Evolutionary conservation across 352 stramenopile species (phyloP).

Genomic region (Phytophthora brassicae): DNA sequence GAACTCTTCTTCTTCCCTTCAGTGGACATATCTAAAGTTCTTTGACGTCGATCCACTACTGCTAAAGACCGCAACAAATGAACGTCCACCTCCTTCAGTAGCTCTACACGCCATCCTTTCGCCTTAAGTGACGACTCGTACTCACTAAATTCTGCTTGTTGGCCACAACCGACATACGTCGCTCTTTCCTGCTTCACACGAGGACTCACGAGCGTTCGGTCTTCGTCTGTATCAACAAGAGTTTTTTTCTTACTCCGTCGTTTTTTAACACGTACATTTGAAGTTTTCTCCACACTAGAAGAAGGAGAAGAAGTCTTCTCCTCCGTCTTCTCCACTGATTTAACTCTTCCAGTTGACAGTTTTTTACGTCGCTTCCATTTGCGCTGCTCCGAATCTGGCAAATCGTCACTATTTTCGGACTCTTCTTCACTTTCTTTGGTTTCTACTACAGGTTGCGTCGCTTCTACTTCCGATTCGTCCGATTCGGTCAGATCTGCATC

Average conservation of each 20-base stretch:
- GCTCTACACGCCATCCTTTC: conserved; percentile 30
- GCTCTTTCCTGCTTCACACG: conserved; percentile 19
- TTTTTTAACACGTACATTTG: background rate
- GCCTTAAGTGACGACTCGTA: conserved; percentile 29
- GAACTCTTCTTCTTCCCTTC: conserved; percentile 11
- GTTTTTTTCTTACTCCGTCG: conserved; percentile 10
- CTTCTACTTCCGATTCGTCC: conserved; percentile 22
- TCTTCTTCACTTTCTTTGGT: background rate
- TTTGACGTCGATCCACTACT: conserved; percentile 21
- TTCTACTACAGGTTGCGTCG: conserved; percentile 6
- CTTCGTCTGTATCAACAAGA: background rate
- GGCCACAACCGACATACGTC: conserved; percentile 6
- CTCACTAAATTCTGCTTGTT: conserved; percentile 27
- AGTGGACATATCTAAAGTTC: conserved; percentile 7
- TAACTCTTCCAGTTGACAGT: conserved; percentile 27
- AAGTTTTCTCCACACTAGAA: background rate
- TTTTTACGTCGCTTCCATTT: conserved; percentile 43
- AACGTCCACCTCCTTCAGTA: conserved; percentile 35
- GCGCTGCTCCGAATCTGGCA: conserved; percentile 9
- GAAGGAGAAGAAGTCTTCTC: background rate
- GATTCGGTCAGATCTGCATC: conserved; percentile 21
- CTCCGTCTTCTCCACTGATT: background rate
- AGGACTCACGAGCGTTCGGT: conserved; percentile 9
- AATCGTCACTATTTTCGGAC: background rate
- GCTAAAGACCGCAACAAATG: conserved; percentile 29